Conservation (phyloP, 2,329 filamentous ascomycete genomes). For the Neonectria hederae region DNA sequence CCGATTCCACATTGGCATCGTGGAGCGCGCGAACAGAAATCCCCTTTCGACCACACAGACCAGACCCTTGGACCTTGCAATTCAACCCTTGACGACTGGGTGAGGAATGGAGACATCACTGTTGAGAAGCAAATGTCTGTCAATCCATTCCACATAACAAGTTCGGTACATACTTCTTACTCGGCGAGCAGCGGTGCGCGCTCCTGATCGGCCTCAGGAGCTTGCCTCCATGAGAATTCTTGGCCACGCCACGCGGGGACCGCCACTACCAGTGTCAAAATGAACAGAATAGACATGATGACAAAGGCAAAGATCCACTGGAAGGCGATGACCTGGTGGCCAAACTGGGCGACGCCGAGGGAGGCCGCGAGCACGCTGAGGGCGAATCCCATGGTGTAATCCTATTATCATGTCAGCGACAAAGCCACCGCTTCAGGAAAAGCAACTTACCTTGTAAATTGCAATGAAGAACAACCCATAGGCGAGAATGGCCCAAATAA, state of each 20-base stretch:
- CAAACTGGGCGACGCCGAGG: slow-evolving; percentile 81
- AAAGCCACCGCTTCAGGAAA: background rate
- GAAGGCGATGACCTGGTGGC: slow-evolving; percentile 76
- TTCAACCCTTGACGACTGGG: background rate
- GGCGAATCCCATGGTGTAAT: slow-evolving; percentile 81
- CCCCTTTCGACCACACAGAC: slow-evolving; percentile 1
- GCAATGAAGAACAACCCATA: slow-evolving; percentile 82
- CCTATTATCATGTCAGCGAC: slow-evolving; percentile 50
- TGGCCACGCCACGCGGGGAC: slow-evolving; percentile 71
- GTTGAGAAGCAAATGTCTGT: background rate
- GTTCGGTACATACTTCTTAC: slow-evolving; percentile 36
- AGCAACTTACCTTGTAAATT: slow-evolving; percentile 69
- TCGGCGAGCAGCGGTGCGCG: slow-evolving; percentile 70
- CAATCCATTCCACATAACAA: background rate
- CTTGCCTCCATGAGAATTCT: slow-evolving; percentile 61
- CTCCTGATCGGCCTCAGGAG: slow-evolving; percentile 60
- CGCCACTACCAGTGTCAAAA: slow-evolving; percentile 72
- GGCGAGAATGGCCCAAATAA: slow-evolving; percentile 83
- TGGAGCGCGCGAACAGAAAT: slow-evolving; percentile 6
- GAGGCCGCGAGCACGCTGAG: slow-evolving; percentile 78
- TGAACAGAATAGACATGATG: slow-evolving; percentile 80
- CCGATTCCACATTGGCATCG: slow-evolving; percentile 22
- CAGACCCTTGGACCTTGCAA: background rate
- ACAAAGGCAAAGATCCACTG: slow-evolving; percentile 94
- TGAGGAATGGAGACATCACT: background rate